Evolutionary conservation across 2,329 filamentous ascomycete species (phyloP).

Genomic region (Colletotrichum cordylinicola): DNA sequence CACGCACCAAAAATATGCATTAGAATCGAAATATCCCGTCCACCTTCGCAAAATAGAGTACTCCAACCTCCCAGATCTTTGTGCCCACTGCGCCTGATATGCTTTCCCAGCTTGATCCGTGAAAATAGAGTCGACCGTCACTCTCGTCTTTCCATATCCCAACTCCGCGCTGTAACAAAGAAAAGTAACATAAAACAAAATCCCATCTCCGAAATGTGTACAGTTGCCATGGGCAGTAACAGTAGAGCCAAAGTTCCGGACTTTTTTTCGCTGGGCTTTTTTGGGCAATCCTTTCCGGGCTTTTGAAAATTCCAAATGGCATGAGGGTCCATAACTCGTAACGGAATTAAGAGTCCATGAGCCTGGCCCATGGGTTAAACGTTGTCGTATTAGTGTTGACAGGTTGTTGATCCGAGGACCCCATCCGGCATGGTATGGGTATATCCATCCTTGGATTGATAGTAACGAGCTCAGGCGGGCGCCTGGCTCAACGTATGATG

Average conservation of each 20-base stretch:
- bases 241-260: background rate
- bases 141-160: background rate
- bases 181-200: conserved; percentile 12
- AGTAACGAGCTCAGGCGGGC: background rate
- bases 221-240: background rate
- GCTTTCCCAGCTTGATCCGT: background rate
- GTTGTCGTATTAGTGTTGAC: background rate
- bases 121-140: background rate
- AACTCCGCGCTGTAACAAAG: conserved; percentile 23
- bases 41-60: conserved; percentile 1
- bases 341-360: conserved; percentile 4
- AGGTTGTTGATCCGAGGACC: background rate
- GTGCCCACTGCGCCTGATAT: conserved; percentile 15
- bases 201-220: background rate
- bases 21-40: conserved; percentile 1
- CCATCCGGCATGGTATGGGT: background rate
- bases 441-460: background rate
- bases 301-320: background rate
- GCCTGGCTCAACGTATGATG: conserved; percentile 4
- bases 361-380: background rate
- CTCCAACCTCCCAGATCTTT: conserved; percentile 12
- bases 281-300: background rate
- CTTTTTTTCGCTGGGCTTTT: background rate
- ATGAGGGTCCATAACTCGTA: conserved; percentile 3
- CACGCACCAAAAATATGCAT: conserved; percentile 7